These are phyloP conservation scores for Bullera alba DNA, from an alignment of 768 basidiomycete species.

Conservation along the genomic window DNA sequence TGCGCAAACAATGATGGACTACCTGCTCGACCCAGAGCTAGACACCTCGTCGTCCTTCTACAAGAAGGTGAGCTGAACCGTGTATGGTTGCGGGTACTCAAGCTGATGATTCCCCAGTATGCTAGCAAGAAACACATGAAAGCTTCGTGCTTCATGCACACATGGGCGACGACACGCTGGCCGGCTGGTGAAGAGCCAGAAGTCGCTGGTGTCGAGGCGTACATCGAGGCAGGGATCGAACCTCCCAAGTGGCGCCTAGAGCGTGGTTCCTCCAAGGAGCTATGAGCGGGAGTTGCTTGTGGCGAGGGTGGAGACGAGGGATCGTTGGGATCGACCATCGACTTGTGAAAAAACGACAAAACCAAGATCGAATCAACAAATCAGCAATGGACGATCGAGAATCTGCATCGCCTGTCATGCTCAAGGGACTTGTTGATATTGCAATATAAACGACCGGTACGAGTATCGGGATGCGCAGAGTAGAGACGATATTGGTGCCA, in stretches of 20 bases:
- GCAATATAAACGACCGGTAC: too few species aligned
- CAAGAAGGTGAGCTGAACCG: slow-evolving; percentile 55
- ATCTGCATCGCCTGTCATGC: too few species aligned
- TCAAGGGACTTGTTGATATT: too few species aligned
- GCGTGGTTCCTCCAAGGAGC: neutral
- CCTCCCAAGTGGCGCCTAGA: neutral
- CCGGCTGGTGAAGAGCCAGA: too few species aligned
- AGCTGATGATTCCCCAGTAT: slow-evolving; percentile 49
- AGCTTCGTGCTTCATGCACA: slow-evolving; percentile 74
- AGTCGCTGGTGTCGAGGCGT: slow-evolving; percentile 9
- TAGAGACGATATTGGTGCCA: too few species aligned
- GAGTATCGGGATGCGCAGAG: too few species aligned
- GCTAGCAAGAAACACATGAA: slow-evolving; percentile 69
- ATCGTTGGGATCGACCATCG: too few species aligned
- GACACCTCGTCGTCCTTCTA: slow-evolving; percentile 67
- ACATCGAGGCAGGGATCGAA: slow-evolving; percentile 1
- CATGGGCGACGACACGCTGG: slow-evolving; percentile 58
- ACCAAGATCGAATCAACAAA: too few species aligned
- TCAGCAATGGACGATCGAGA: too few species aligned
- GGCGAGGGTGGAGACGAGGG: too few species aligned
- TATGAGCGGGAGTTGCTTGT: too few species aligned
- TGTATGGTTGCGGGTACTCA: neutral
- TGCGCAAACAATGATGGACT: slow-evolving; percentile 81
- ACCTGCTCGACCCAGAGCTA: slow-evolving; percentile 54
- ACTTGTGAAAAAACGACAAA: too few species aligned